Evolutionary conservation across 2,329 filamentous ascomycete species (phyloP), one percentile per base, ranked within the genome.

Genomic region (Phialophora expanda): DNA sequence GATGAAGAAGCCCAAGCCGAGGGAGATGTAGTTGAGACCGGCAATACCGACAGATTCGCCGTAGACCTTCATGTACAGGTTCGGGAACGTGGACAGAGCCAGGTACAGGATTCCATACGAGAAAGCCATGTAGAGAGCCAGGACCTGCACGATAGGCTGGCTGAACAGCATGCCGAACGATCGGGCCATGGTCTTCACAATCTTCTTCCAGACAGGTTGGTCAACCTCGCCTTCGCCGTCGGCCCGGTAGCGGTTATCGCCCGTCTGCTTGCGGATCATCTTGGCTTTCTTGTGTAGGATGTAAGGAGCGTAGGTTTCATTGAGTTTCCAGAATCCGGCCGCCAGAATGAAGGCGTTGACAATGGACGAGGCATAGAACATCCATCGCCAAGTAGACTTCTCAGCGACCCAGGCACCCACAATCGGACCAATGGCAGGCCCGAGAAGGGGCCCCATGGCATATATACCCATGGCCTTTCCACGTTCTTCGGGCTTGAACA

Each of bases 231-330:
- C 69, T 63, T 76, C 74, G 48, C 72, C 73, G 24, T 75, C 71
- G 4, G 75, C 74, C 9, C 74, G 71, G 53, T 76, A 72, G 5
- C 67, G 66, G n/a, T 60, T 46, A 46, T 76, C 72, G n/a, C 72
- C 74, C 2, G 74, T 76, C 50, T 75, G 69, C 51, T 73, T 71
- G n/a, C 74, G 69, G 57, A 77, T 80, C n/a, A 78, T 78, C 46
- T 80, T 75, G 63, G 84, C 84, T 74, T 86, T 88, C 72, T 82
- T 79, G 58, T 80, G 77, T 1, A 90, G 82, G 2, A 91, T 81
- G 9, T 85, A 83, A 0, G 87, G 86, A 0, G 82, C 82, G 74
- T 89, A 89, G 0, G 87, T 88, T 73, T 89, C 87, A 57, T 81
- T 80, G 9, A 86, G 79, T 61, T 86, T 82, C 73, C 85, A 83